Percentiles rank a stretch among this genome's conserved stretches.
These are phyloP conservation scores for Hibiscus tridactylites DNA, from an alignment of 345 rosid genomes.

Conservation along the genomic window DNA sequence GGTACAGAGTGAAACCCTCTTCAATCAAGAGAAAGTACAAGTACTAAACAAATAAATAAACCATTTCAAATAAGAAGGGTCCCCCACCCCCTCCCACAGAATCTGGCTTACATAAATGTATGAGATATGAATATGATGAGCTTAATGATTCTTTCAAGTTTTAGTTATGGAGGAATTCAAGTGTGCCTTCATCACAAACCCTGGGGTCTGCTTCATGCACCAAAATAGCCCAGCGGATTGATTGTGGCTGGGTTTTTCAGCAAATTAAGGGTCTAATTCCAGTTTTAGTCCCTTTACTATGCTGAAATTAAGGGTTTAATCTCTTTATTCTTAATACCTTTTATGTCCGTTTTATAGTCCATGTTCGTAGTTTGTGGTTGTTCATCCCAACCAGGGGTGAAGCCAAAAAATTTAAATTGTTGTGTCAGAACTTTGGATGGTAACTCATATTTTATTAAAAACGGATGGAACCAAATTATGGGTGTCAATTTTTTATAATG, in stretches of 20 bases:
- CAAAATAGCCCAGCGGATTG: not conserved
- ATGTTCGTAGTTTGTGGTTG: not conserved
- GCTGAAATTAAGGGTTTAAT: not conserved
- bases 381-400: no score
- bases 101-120: not conserved
- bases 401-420: no score
- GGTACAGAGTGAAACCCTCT: not conserved
- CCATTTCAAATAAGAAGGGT: no score
- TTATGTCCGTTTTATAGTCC: no score
- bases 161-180: not conserved
- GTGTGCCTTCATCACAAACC: not conserved
- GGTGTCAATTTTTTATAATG: no score
- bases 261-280: not conserved
- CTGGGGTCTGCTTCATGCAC: not conserved
- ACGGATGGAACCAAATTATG: no score
- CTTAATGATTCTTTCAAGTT: not conserved
- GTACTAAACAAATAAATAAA: no score
- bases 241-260: not conserved
- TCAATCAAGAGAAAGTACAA: not conserved
- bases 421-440: no score
- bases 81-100: not conserved
- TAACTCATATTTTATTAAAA: no score
- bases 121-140: not conserved
- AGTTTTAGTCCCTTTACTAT: not conserved
- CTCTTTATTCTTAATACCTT: not conserved